Conservation (phyloP, 441 rosid genomes). For the Hura crepitans region DNA sequence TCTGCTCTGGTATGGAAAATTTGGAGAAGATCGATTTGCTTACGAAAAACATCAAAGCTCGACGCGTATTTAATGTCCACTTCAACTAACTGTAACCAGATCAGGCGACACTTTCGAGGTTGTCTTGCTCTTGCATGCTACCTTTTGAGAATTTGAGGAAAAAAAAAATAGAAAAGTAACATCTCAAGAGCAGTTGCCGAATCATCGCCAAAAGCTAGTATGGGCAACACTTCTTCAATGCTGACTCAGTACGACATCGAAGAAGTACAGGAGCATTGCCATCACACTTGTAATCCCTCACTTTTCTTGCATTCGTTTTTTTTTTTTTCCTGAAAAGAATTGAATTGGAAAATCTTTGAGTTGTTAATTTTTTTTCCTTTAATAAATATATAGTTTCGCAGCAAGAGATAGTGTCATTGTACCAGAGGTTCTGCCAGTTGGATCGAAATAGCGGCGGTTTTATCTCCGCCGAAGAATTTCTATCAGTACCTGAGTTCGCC, state of each 20-base stretch:
- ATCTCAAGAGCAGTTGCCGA: neutral
- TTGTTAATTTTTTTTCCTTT: neutral
- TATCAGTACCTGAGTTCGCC: constrained; percentile 94
- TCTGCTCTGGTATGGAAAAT: too few species aligned
- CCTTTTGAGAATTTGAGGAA: too few species aligned
- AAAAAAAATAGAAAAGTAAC: too few species aligned
- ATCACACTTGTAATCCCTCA: constrained; percentile 53
- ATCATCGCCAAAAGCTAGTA: neutral
- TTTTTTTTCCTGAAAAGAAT: neutral
- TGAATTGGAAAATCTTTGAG: neutral
- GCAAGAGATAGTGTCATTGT: constrained; percentile 87
- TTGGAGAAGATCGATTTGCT: too few species aligned
- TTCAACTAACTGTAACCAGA: neutral
- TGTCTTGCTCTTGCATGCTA: neutral
- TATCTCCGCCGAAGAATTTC: constrained; percentile 84
- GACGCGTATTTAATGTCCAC: too few species aligned
- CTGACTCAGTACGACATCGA: constrained; percentile 96
- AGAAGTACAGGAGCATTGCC: constrained; percentile 82
- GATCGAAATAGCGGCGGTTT: constrained; percentile 86
- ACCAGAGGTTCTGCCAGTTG: constrained; percentile 88
- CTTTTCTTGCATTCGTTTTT: neutral
- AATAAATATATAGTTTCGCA: constrained; percentile 56
- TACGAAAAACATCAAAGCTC: too few species aligned
- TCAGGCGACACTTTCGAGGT: neutral
- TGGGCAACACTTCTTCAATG: constrained; percentile 93